phyloP scores from a whole-genome alignment of 1,284 basidiomycete genomes.

The Taiwanofungus camphoratus region DNA sequence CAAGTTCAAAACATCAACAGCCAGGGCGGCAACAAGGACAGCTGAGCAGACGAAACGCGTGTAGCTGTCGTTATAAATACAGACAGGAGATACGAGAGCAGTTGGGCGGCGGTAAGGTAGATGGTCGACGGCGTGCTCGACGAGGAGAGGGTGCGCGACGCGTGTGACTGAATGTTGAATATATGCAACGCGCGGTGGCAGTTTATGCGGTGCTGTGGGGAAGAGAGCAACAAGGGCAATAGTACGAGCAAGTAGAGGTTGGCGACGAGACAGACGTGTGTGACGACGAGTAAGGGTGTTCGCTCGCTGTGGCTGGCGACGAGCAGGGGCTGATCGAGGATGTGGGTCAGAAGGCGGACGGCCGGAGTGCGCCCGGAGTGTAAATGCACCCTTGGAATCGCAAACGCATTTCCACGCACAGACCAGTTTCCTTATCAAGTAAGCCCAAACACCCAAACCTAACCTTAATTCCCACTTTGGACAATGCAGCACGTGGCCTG shows the following conservation, averaged over 20 bases:
- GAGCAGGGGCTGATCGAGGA: slow-evolving; percentile 28
- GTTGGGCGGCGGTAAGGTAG: slow-evolving; percentile 26
- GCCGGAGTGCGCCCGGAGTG: slow-evolving; percentile 25
- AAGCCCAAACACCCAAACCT: slow-evolving; percentile 20
- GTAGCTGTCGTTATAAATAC: slow-evolving; percentile 27
- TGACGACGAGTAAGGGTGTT: slow-evolving; percentile 24
- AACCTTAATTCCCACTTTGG: slow-evolving; percentile 20
- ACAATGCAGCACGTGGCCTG: slow-evolving; percentile 21
- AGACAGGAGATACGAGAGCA: slow-evolving; percentile 27
- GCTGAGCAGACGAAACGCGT: slow-evolving; percentile 24
- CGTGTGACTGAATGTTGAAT: slow-evolving; percentile 22
- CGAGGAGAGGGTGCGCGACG: slow-evolving; percentile 26
- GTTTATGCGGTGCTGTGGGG: slow-evolving; percentile 13
- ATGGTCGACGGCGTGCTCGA: slow-evolving; percentile 18
- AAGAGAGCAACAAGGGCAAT: slow-evolving; percentile 11
- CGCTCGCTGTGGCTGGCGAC: slow-evolving; percentile 29
- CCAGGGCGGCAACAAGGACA: slow-evolving; percentile 25
- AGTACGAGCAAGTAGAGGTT: slow-evolving; percentile 12
- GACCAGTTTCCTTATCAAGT: slow-evolving; percentile 20
- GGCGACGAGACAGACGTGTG: slow-evolving; percentile 19
- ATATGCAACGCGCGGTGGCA: slow-evolving; percentile 12
- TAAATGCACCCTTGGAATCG: slow-evolving; percentile 21
- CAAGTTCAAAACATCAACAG: slow-evolving; percentile 31
- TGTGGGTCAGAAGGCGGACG: slow-evolving; percentile 32
- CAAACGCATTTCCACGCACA: slow-evolving; percentile 24